These are phyloP conservation scores for Acrasis kona DNA, from an alignment of 78 protist species.

Conservation along the genomic window DNA sequence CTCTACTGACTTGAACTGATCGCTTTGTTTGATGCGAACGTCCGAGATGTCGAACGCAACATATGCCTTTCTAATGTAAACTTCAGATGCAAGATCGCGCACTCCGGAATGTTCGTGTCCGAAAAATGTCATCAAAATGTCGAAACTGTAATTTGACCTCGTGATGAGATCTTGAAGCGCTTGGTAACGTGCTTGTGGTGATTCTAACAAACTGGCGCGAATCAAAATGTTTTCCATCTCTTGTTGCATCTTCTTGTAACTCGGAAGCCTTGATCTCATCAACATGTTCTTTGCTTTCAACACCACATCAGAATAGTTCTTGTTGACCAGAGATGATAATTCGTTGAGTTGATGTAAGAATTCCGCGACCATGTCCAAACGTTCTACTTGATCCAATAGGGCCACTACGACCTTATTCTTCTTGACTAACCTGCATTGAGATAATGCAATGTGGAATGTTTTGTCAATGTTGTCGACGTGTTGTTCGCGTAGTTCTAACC, in stretches of 20 bases:
- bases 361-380: background rate
- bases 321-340: background rate
- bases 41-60: background rate
- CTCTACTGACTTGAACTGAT: background rate
- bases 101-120: background rate
- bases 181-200: background rate
- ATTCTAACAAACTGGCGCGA: background rate
- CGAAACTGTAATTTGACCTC: background rate
- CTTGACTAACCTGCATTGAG: background rate
- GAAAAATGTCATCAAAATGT: conserved; percentile 1
- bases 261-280: background rate
- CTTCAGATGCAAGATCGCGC: background rate
- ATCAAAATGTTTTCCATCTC: background rate
- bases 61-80: background rate
- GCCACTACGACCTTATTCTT: background rate
- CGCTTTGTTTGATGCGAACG: background rate
- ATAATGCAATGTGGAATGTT: background rate
- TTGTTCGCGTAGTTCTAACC: background rate
- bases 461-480: background rate
- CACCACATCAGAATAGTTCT: background rate
- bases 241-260: background rate
- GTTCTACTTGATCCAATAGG: background rate
- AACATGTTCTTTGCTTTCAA: background rate
- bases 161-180: background rate
- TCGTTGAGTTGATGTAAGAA: background rate